phyloP scores from a whole-genome alignment of 75 land plant species.

The Ceratopteris richardii region DNA sequence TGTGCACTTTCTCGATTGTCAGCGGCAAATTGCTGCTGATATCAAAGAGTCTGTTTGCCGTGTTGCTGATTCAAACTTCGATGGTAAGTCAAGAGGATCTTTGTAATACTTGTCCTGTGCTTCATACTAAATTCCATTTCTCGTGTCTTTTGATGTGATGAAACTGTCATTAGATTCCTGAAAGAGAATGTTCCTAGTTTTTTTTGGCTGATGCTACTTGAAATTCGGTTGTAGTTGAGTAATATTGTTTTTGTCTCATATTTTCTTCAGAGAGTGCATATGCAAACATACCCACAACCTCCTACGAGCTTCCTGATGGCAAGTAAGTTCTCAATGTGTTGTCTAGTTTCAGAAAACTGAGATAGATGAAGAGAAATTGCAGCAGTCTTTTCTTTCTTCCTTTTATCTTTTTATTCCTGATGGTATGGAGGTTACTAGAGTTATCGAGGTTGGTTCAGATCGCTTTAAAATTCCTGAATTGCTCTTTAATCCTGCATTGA shows the following conservation, averaged over 20 bases:
- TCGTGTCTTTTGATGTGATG: too few species aligned
- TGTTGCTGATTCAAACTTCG: slow-evolving; percentile 81
- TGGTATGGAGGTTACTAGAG: slow-evolving; percentile 24
- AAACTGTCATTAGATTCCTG: too few species aligned
- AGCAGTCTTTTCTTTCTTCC: too few species aligned
- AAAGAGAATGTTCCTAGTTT: too few species aligned
- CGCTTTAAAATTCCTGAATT: slow-evolving; percentile 90
- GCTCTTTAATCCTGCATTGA: slow-evolving; percentile 78
- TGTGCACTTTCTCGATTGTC: slow-evolving; percentile 12
- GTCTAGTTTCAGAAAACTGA: too few species aligned
- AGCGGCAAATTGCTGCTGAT: slow-evolving; percentile 86
- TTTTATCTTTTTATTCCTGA: too few species aligned
- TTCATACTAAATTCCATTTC: too few species aligned
- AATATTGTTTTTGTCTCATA: too few species aligned
- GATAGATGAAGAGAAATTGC: too few species aligned
- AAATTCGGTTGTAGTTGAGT: too few species aligned
- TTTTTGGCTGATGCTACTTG: too few species aligned
- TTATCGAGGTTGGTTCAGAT: slow-evolving; percentile 86
- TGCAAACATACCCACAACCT: slow-evolving; percentile 89
- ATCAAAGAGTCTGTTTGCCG: slow-evolving; percentile 91
- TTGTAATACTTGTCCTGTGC: too few species aligned
- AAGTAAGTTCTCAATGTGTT: slow-evolving; percentile 59
- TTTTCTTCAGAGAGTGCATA: slow-evolving; percentile 72
- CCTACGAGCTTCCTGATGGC: slow-evolving; percentile 98
- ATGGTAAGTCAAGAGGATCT: slow-evolving; percentile 58